Evolutionary conservation across 1,284 basidiomycete species (phyloP).

Genomic region (Neolentinus lepideus): DNA sequence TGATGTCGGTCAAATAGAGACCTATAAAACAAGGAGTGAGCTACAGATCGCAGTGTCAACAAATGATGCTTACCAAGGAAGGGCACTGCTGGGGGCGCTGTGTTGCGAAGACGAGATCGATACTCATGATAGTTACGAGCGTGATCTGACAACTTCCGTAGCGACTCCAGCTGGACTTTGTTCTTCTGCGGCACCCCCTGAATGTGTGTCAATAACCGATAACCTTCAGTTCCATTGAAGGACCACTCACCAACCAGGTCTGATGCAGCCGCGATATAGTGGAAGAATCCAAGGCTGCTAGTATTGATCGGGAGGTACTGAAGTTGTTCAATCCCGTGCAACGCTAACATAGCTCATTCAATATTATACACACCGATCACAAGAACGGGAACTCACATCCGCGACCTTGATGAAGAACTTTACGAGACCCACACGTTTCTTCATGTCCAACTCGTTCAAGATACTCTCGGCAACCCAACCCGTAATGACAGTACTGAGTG

Average conservation of each 20-base stretch:
- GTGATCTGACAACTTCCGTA: slow-evolving; percentile 85
- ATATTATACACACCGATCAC: slow-evolving; percentile 15
- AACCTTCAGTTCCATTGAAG: slow-evolving; percentile 4
- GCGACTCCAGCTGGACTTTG: slow-evolving; percentile 68
- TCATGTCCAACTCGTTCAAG: slow-evolving; percentile 82
- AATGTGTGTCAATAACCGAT: slow-evolving; percentile 8
- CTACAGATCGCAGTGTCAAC: not conserved
- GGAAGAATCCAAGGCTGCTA: slow-evolving; percentile 92
- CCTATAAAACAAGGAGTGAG: slow-evolving; percentile 35
- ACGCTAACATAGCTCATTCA: slow-evolving; percentile 46
- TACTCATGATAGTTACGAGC: slow-evolving; percentile 92
- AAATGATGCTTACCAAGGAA: slow-evolving; percentile 67
- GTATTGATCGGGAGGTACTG: slow-evolving; percentile 87
- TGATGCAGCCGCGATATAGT: slow-evolving; percentile 86
- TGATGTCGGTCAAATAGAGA: slow-evolving; percentile 86
- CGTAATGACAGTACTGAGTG: slow-evolving; percentile 87
- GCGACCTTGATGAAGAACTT: slow-evolving; percentile 97
- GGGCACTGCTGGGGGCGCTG: slow-evolving; percentile 82
- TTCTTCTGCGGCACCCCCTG: slow-evolving; percentile 85
- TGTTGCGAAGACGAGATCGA: slow-evolving; percentile 75
- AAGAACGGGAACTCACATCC: slow-evolving; percentile 55
- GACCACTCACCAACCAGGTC: slow-evolving; percentile 75
- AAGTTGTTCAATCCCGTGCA: slow-evolving; percentile 86
- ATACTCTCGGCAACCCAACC: slow-evolving; percentile 96
- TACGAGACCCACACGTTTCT: slow-evolving; percentile 78